Evolutionary conservation across 2,329 filamentous ascomycete genomes (phyloP), one percentile per base, ranked within the genome.

Genomic region (Dactylonectria macrodidyma): DNA sequence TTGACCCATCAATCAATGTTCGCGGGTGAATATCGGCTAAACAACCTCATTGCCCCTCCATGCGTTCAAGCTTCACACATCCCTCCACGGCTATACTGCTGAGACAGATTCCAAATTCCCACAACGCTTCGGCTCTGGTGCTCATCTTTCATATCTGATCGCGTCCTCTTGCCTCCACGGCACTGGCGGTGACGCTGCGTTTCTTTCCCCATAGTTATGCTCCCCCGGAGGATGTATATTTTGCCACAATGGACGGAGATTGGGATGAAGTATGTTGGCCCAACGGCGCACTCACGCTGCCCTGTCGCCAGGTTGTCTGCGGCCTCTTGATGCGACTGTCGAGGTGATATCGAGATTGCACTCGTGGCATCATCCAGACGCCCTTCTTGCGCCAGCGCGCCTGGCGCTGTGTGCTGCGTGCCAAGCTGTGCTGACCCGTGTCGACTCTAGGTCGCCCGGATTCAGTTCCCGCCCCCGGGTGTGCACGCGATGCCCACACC

Each of bases 391-490:
- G 56, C 52, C 10, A 22, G 47, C 16, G 24, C 46, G 44, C 33
- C 19, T 19, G 19, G 19, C 19, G 19, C 19, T 33, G 22, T 41
- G 51, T 54, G 8, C 10, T 54, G 10, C 36, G 51, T 54, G 30
- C 3, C 51, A 41, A 30, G 26, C 26, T 66, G 58, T 74, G 52
- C 64, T 72, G 52, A 67, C 44, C 30, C 33, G 41, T 66, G 16
- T 59, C 34, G 38, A 26, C 50, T 55, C 24, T 65, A 97, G 92
- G 90, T 97, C 81, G 90, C 91, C 82, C 92, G 94, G 82, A 90
- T 96, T 83, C 88, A 91, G 80, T 90, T 97, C 82, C 93, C 94
- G 80, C 91, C 93, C 76, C 91, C 93, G 77, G 91, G 90, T 78
- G 86, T 90, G 76, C 91, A 92, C 84, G 88, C 88, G 72, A 84